A percentile compares a stretch with the other conserved stretches of the same genome.
Evolutionary conservation across 2,329 filamentous ascomycete species (phyloP).

Genomic region (Exutisphaerella laricina): DNA sequence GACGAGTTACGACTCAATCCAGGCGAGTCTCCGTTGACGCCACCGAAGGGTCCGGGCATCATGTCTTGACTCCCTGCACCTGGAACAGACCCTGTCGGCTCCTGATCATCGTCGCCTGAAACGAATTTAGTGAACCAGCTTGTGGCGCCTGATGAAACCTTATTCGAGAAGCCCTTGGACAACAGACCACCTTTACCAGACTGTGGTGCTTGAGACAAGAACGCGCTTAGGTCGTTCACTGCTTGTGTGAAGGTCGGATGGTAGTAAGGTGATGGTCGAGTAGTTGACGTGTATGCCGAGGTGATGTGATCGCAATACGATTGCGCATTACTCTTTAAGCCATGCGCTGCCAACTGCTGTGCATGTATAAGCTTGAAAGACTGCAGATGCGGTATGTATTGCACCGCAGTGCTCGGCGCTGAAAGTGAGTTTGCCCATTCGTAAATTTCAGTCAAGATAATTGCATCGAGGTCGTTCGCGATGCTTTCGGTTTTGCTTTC

Average conservation of each 20-base stretch:
- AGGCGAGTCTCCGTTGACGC: conserved; percentile 61
- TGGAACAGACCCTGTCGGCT: conserved; percentile 50
- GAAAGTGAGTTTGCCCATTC: conserved; percentile 79
- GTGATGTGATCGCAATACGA: conserved; percentile 86
- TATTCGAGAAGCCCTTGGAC: conserved; percentile 90
- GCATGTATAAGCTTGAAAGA: conserved; percentile 91
- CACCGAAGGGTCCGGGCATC: conserved; percentile 60
- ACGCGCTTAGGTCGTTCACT: conserved; percentile 76
- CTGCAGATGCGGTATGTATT: conserved; percentile 70
- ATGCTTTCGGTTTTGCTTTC: conserved; percentile 61
- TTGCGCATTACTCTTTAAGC: conserved; percentile 74
- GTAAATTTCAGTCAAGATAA: conserved; percentile 94
- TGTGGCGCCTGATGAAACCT: conserved; percentile 85
- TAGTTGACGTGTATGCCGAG: conserved; percentile 69
- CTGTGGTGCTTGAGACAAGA: conserved; percentile 78
- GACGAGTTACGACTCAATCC: conserved; percentile 52
- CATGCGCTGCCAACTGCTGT: conserved; percentile 74
- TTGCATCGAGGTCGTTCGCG: conserved; percentile 72
- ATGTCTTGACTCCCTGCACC: conserved; percentile 35
- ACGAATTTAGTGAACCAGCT: conserved; percentile 96
- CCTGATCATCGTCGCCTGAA: conserved; percentile 76
- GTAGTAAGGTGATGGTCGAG: conserved; percentile 80
- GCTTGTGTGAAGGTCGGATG: conserved; percentile 66
- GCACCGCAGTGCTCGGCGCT: conserved; percentile 33
- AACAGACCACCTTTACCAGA: conserved; percentile 72